Conservation (phyloP, 257 asterid genomes). For the Nicotiana undulata region DNA sequence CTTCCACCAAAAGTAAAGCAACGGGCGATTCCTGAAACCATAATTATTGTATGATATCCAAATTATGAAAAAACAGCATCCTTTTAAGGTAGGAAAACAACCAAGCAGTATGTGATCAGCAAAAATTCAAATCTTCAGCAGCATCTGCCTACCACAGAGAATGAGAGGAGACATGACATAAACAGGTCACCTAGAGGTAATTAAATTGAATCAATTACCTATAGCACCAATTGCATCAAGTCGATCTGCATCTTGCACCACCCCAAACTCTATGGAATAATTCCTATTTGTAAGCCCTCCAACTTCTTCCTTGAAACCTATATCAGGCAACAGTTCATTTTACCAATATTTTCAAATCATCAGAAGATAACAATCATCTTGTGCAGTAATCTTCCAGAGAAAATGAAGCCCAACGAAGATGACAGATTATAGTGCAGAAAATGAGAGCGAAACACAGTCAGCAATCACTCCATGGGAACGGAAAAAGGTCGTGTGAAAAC, state of each 20-base stretch:
- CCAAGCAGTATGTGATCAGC: neutral
- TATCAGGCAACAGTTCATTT: neutral
- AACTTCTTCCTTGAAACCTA: conserved; percentile 86
- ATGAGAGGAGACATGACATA: neutral
- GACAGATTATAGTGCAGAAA: neutral
- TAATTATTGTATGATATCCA: neutral
- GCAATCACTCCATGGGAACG: neutral
- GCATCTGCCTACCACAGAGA: neutral
- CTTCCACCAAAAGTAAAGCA: conserved; percentile 95
- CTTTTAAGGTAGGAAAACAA: neutral
- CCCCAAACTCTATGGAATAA: conserved; percentile 61
- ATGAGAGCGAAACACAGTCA: neutral
- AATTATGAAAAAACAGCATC: neutral
- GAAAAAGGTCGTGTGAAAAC: neutral
- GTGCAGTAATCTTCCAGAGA: neutral
- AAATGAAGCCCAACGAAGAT: neutral
- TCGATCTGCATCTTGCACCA: conserved; percentile 96
- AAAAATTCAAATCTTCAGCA: neutral
- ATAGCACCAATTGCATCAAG: conserved; percentile 99
- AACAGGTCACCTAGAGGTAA: neutral
- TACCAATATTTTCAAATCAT: neutral
- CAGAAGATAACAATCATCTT: neutral
- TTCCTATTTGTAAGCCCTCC: conserved; percentile 30
- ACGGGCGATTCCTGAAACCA: conserved; percentile 72
- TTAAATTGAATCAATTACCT: conserved; percentile 31